Evolutionary conservation across 495 filamentous ascomycete genomes (phyloP), one percentile per base, ranked within the genome.

Genomic region (Penicillium crystallinum): DNA sequence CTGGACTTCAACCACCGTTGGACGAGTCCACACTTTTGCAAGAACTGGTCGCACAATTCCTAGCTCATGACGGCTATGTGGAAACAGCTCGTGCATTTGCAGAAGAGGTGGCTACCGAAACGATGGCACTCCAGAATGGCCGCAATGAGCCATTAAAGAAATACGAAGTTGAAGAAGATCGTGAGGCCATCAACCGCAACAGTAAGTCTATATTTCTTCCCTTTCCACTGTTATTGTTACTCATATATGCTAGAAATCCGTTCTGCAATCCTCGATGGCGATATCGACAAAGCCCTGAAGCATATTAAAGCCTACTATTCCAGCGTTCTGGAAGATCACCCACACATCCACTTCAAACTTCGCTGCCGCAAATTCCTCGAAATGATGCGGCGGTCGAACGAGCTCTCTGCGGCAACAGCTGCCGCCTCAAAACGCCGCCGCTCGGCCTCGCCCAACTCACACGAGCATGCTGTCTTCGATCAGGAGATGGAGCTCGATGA

Each of bases 21-120:
- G 81, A 83, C 48, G 90, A 96, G 67, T 81, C 83, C 1, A 72
- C 86, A 22, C 76, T 98, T 27, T 80, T 96, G 34, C 93, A 97
- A 65, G 80, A 86, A 56, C 67, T 92, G 53, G 85, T 95, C 15
- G 79, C 90, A 10, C 91, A 97, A 67, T 96, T 91, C 58, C 76
- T 99, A 6, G 88, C 89, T 33, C 93, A 97, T 61, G 95, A 97
- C 64, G 95, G 93, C 49, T 97, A 96, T 56, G 84, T 97, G n/a
- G 92, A 96, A 52, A 95, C 93, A 6, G 90, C 91, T 14, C 81
- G 83, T 54, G 90, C 88, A 0, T 97, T 99, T 70, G 83, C 87
- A 6, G 79, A 86, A 62, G 95, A 97, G 63, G 83, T 95, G 5
- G 82, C 82, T 31, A 73, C 75, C 15, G 91, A 95, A 65, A 81